Conservation (phyloP, 2,329 filamentous ascomycete genomes). For the Fusarium scirpi region DNA sequence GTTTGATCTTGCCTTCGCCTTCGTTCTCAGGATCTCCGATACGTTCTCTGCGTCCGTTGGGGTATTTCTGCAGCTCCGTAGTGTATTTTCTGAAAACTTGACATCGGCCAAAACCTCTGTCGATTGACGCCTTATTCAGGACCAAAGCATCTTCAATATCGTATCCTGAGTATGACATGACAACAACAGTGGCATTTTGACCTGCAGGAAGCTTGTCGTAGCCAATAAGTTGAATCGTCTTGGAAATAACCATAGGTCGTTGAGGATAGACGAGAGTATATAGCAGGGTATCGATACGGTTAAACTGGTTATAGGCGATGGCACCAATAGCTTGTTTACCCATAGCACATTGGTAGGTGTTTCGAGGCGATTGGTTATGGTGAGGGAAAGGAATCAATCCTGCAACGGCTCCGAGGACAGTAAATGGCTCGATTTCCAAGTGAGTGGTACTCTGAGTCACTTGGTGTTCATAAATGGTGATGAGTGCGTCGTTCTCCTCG, state of each 20-base stretch:
- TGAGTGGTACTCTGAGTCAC: conserved; percentile 89
- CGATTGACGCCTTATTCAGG: conserved; percentile 94
- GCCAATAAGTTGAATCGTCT: conserved; percentile 95
- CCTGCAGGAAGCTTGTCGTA: conserved; percentile 98
- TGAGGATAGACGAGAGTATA: conserved; percentile 99
- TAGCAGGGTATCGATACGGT: conserved; percentile 93
- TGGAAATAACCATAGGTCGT: conserved; percentile 95
- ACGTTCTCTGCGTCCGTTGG: conserved; percentile 80
- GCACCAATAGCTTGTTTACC: conserved; percentile 99
- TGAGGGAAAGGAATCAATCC: conserved; percentile 98
- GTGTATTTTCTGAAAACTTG: conserved; percentile 98
- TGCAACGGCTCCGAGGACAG: conserved; percentile 92
- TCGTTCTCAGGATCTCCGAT: conserved; percentile 68
- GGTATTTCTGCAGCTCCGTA: conserved; percentile 87
- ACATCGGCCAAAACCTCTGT: conserved; percentile 94
- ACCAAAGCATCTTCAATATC: conserved; percentile 99
- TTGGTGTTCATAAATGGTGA: conserved; percentile 88
- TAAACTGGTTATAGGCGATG: conserved; percentile 98
- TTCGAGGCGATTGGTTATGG: conserved; percentile 98
- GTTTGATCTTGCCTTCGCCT: conserved; percentile 71
- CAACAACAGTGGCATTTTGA: conserved; percentile 96
- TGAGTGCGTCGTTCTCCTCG: conserved; percentile 96
- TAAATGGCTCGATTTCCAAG: conserved; percentile 98
- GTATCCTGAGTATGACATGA: conserved; percentile 99
- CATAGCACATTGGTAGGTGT: conserved; percentile 99